Conservation (phyloP, 2,329 filamentous ascomycete genomes). For the Fusarium sp. region DNA sequence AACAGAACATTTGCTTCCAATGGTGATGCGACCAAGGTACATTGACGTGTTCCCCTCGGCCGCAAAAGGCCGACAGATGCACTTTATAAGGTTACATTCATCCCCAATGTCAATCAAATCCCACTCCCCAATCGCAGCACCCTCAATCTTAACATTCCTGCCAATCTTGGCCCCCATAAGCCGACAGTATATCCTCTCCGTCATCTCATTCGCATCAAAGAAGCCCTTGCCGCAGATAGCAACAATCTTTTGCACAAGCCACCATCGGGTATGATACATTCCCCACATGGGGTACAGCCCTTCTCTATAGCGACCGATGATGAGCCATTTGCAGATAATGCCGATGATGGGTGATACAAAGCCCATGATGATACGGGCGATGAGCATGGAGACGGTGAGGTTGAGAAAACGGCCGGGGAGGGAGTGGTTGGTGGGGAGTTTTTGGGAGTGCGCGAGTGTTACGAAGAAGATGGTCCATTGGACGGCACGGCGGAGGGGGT, state of each 20-base stretch:
- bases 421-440: background rate
- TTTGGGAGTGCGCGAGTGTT: background rate
- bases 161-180: constrained; percentile 4
- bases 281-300: constrained; percentile 10
- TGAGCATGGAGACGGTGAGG: background rate
- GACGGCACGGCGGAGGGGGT: background rate
- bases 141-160: background rate
- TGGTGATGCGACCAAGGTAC: constrained; percentile 8
- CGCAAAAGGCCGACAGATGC: background rate
- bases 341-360: background rate
- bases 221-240: background rate
- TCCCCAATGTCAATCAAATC: background rate
- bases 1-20: background rate
- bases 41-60: constrained; percentile 9
- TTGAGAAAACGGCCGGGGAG: background rate
- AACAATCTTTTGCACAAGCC: constrained; percentile 16
- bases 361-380: background rate
- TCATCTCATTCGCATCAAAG: background rate
- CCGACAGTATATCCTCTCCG: background rate
- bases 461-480: constrained; percentile 20
- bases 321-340: constrained; percentile 5
- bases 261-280: constrained; percentile 12
- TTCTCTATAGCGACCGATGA: background rate
- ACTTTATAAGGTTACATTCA: background rate
- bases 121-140: background rate